A percentile compares a stretch with the other conserved stretches of the same genome.
Conservation (phyloP, 345 rosid species). For the Camelina neglecta region DNA sequence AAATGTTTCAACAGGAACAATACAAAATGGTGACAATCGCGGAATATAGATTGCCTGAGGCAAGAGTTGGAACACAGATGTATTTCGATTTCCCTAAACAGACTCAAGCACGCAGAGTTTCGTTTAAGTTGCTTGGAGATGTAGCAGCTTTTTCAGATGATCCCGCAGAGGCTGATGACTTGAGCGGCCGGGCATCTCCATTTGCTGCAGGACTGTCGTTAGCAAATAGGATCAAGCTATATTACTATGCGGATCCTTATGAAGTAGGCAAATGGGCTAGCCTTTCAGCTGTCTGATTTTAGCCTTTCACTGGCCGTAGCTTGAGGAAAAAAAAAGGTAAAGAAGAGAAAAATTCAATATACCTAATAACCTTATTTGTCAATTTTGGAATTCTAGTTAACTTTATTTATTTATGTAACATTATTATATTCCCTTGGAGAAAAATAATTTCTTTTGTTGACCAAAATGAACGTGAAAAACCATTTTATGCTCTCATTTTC, state of each 20-base stretch:
- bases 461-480: slow-evolving; percentile 29
- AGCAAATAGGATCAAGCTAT: slow-evolving; percentile 69
- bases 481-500: slow-evolving; percentile 22
- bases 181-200: slow-evolving; percentile 46
- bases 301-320: slow-evolving; percentile 1
- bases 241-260: slow-evolving; percentile 73
- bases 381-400: slow-evolving; percentile 1
- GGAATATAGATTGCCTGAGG: slow-evolving; percentile 83
- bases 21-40: slow-evolving; percentile 76
- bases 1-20: slow-evolving; percentile 55
- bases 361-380: slow-evolving; percentile 12
- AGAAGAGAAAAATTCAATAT: slow-evolving; percentile 32
- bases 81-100: slow-evolving; percentile 82
- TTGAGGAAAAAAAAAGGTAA: slow-evolving; percentile 22
- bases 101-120: slow-evolving; percentile 63
- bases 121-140: slow-evolving; percentile 77
- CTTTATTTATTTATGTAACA: background rate
- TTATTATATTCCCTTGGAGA: background rate
- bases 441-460: slow-evolving; percentile 16
- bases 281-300: slow-evolving; percentile 61
- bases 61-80: slow-evolving; percentile 74
- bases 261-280: slow-evolving; percentile 94
- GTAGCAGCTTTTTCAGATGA: slow-evolving; percentile 77
- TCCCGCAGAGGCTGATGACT: slow-evolving; percentile 73
- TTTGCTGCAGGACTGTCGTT: slow-evolving; percentile 78